Evolutionary conservation across 768 basidiomycete genomes (phyloP).

Genomic region (Inosperma sp.): DNA sequence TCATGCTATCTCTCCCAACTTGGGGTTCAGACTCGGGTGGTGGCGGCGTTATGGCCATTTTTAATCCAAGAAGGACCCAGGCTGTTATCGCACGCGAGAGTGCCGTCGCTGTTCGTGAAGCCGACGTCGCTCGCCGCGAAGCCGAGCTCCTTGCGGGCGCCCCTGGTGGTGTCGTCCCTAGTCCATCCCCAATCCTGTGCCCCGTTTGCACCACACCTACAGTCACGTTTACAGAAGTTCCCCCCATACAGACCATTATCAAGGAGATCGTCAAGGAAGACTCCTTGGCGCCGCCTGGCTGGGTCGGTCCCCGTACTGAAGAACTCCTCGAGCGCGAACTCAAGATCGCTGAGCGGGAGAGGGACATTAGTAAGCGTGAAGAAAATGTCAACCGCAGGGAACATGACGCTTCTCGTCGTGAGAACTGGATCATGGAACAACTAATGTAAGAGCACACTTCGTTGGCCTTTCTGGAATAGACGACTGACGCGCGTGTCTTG

Average conservation of each 20-base stretch:
- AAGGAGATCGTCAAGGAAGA: conserved; percentile 86
- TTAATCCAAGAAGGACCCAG: conserved; percentile 80
- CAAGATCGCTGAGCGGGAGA: conserved; percentile 78
- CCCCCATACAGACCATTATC: conserved; percentile 71
- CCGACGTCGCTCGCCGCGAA: conserved; percentile 85
- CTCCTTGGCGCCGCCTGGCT: conserved; percentile 72
- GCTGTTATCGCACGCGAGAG: conserved; percentile 76
- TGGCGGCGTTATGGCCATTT: conserved; percentile 61
- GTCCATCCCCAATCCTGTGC: conserved; percentile 49
- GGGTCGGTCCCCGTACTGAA: conserved; percentile 72
- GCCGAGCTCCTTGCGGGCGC: conserved; percentile 80
- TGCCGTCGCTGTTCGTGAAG: conserved; percentile 76
- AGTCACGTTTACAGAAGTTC: conserved; percentile 50
- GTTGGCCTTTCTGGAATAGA: neutral
- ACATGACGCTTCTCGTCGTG: conserved; percentile 81
- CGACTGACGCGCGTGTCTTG: neutral
- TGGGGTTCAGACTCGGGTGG: conserved; percentile 35
- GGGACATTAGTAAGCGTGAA: conserved; percentile 83
- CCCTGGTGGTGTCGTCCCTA: conserved; percentile 71
- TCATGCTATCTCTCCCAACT: conserved; percentile 83
- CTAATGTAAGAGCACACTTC: conserved; percentile 56
- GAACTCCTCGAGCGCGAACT: conserved; percentile 82
- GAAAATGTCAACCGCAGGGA: conserved; percentile 82
- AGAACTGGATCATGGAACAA: conserved; percentile 91
- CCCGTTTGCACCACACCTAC: conserved; percentile 54